These are phyloP conservation scores for Rhodotorula diobovata DNA, from an alignment of 768 basidiomycete genomes.

Conservation along the genomic window DNA sequence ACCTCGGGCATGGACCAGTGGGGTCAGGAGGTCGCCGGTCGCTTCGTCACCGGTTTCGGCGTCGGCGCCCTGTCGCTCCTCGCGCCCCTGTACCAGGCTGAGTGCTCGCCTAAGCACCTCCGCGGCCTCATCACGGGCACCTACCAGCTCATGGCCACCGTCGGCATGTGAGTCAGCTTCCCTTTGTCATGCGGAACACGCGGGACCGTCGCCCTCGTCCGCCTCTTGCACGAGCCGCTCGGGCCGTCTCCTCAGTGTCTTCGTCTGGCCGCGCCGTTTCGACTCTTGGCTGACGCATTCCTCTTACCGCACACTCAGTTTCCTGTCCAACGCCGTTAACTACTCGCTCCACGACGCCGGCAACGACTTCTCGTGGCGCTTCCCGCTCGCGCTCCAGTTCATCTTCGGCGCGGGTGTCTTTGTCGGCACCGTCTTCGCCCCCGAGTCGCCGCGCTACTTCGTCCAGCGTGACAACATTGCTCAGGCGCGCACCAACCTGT, in stretches of 20 bases:
- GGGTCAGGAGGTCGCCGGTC: slow-evolving; percentile 6
- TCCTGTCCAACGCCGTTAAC: slow-evolving; percentile 52
- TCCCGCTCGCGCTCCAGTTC: slow-evolving; percentile 31
- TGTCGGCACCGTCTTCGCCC: slow-evolving; percentile 29
- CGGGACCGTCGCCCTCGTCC: neutral
- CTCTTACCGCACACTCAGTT: slow-evolving; percentile 54
- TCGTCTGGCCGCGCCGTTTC: too few relatives aligned
- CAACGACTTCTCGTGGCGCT: slow-evolving; percentile 33
- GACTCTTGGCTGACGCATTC: too few relatives aligned
- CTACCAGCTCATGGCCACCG: slow-evolving; percentile 81
- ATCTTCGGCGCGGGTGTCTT: slow-evolving; percentile 25
- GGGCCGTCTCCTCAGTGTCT: too few relatives aligned
- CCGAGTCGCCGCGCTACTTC: slow-evolving; percentile 35
- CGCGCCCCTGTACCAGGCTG: slow-evolving; percentile 78
- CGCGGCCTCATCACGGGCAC: slow-evolving; percentile 74
- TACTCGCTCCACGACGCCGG: slow-evolving; percentile 27
- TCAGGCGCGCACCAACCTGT: slow-evolving; percentile 47
- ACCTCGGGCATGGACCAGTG: slow-evolving; percentile 16
- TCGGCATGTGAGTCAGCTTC: slow-evolving; percentile 57
- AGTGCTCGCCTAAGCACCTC: slow-evolving; percentile 79
- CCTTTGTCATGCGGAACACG: too few relatives aligned
- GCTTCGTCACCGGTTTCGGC: slow-evolving; percentile 25
- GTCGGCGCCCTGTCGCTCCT: slow-evolving; percentile 45
- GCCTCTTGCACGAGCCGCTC: too few relatives aligned
- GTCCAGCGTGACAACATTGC: slow-evolving; percentile 32